These are phyloP conservation scores for Venturia oleaginea DNA, from an alignment of 2,329 filamentous ascomycete species.

Conservation along the genomic window DNA sequence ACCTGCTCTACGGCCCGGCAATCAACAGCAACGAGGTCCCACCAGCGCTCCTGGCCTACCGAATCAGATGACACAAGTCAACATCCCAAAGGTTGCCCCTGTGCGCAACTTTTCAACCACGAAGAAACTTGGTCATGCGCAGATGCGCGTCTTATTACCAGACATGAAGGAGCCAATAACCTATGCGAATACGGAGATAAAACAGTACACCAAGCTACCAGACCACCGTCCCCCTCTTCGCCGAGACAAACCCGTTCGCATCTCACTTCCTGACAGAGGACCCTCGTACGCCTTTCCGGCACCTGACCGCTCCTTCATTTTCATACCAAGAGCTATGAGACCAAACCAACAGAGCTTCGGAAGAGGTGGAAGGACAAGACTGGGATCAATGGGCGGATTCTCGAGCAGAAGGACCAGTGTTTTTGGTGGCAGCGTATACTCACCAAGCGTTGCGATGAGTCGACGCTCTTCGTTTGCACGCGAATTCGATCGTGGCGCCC, in stretches of 20 bases:
- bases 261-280: slow-evolving; percentile 71
- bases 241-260: slow-evolving; percentile 90
- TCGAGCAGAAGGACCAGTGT: slow-evolving; percentile 74
- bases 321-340: slow-evolving; percentile 87
- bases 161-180: slow-evolving; percentile 61
- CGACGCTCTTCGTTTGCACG: slow-evolving; percentile 71
- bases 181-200: slow-evolving; percentile 70
- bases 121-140: slow-evolving; percentile 72
- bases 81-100: slow-evolving; percentile 12
- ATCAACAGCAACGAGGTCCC: slow-evolving; percentile 22
- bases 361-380: slow-evolving; percentile 61
- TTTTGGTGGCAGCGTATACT: slow-evolving; percentile 72
- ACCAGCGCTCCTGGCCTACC: slow-evolving; percentile 28
- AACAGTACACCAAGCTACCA: slow-evolving; percentile 86
- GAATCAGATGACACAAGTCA: background rate
- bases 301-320: slow-evolving; percentile 87
- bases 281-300: slow-evolving; percentile 89
- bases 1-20: slow-evolving; percentile 25
- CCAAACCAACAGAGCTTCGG: slow-evolving; percentile 78
- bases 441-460: slow-evolving; percentile 80
- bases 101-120: slow-evolving; percentile 62
- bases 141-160: slow-evolving; percentile 72
- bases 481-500: slow-evolving; percentile 57
- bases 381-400: slow-evolving; percentile 55
- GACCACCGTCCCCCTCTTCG: slow-evolving; percentile 90